Conservation (phyloP, 192 early-diverging fungal genomes). For the Coemansia sp. region DNA sequence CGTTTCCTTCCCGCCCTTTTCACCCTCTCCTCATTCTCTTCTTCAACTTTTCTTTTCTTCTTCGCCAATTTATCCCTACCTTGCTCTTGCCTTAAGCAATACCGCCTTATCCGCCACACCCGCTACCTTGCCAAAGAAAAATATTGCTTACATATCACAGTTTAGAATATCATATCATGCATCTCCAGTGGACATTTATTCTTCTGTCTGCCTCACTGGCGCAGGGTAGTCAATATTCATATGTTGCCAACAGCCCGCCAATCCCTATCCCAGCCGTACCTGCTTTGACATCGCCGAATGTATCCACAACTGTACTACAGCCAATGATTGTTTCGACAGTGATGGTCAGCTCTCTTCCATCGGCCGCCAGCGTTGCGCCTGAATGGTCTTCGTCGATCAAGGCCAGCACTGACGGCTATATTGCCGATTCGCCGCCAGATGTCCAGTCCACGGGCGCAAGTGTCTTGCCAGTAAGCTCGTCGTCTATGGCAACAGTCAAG, state of each 20-base stretch:
- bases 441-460: slow-evolving; percentile 9
- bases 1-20: neutral
- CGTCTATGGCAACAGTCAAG: neutral
- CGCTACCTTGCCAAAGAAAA: neutral
- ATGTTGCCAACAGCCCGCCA: slow-evolving; percentile 29
- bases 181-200: slow-evolving; percentile 49
- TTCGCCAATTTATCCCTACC: neutral
- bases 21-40: neutral
- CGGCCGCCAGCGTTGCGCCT: neutral
- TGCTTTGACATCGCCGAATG: neutral
- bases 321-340: slow-evolving; percentile 15
- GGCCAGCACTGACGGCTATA: slow-evolving; percentile 22
- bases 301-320: neutral
- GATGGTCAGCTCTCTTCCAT: neutral
- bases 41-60: neutral
- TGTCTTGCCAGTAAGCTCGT: neutral
- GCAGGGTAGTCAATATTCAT: slow-evolving; percentile 30
- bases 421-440: slow-evolving; percentile 33
- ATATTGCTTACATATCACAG: neutral
- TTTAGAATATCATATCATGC: slow-evolving; percentile 22
- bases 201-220: slow-evolving; percentile 28
- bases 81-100: neutral
- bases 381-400: slow-evolving; percentile 1
- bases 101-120: slow-evolving; percentile 3
- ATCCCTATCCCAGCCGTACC: slow-evolving; percentile 12